Evolutionary conservation across 2,329 filamentous ascomycete genomes (phyloP).

Genomic region (Hymenoscyphus infarciens): DNA sequence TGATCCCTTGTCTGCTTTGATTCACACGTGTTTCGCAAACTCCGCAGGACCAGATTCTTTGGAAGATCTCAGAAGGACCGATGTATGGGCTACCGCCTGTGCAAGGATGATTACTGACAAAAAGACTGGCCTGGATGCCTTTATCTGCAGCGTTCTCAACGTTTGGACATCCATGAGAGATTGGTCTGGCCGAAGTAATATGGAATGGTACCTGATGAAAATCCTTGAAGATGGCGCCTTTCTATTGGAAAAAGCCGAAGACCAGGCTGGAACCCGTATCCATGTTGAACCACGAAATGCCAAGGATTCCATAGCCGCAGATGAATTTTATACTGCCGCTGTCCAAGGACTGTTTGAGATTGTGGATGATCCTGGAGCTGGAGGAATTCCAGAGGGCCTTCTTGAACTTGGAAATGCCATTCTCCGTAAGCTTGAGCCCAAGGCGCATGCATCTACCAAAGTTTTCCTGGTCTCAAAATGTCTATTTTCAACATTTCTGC

Average conservation of each 20-base stretch:
- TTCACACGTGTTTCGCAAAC: conserved; percentile 87
- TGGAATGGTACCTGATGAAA: conserved; percentile 94
- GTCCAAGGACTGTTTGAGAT: conserved; percentile 80
- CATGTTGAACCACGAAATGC: conserved; percentile 70
- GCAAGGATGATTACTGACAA: conserved; percentile 76
- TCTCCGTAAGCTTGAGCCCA: conserved; percentile 68
- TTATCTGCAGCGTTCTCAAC: conserved; percentile 80
- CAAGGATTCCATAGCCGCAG: conserved; percentile 76
- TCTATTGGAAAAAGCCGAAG: conserved; percentile 79
- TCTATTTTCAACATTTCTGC: conserved; percentile 84
- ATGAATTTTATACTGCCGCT: conserved; percentile 83
- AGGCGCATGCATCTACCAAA: conserved; percentile 69
- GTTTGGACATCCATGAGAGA: conserved; percentile 82
- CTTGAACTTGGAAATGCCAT: conserved; percentile 83
- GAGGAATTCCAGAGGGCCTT: conserved; percentile 81
- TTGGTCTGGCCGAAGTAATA: conserved; percentile 84
- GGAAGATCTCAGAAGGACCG: conserved; percentile 74
- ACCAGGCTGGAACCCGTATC: conserved; percentile 68
- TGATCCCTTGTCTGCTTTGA: conserved; percentile 77
- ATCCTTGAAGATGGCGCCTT: conserved; percentile 91
- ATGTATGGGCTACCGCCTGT: conserved; percentile 85
- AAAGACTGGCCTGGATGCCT: conserved; percentile 72
- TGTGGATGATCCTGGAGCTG: conserved; percentile 77
- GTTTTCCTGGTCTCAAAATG: conserved; percentile 86
- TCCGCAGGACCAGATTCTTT: conserved; percentile 76